A percentile compares a stretch with the other conserved stretches of the same genome.
phyloP scores from a whole-genome alignment of 768 basidiomycete genomes.

The Tephrocybe sp. region DNA sequence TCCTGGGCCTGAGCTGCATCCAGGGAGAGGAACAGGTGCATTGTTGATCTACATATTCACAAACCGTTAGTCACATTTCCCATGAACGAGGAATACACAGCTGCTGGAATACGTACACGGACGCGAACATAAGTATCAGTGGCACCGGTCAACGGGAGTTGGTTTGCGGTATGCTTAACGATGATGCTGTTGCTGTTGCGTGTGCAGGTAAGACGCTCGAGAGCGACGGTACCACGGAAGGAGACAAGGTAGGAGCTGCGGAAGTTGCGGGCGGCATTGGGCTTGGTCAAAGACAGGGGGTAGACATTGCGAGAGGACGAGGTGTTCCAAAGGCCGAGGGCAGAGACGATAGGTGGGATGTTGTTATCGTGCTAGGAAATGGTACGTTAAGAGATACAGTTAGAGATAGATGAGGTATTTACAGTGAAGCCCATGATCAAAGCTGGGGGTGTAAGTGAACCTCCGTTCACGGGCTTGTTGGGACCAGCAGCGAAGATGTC shows the following conservation, averaged over 20 bases:
- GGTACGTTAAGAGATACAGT: neutral
- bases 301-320: constrained; percentile 28
- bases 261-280: constrained; percentile 31
- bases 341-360: constrained; percentile 38
- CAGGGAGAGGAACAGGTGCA: constrained; percentile 39
- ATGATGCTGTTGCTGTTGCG: neutral
- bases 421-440: constrained; percentile 44
- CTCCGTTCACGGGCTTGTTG: constrained; percentile 20
- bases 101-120: constrained; percentile 22
- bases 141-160: constrained; percentile 6
- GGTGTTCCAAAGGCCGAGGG: constrained; percentile 42
- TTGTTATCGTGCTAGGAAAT: constrained; percentile 48
- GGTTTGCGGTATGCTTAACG: constrained; percentile 18
- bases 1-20: constrained; percentile 38
- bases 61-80: too few relatives aligned
- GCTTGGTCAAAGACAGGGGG: constrained; percentile 32
- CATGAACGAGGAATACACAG: neutral
- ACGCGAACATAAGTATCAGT: constrained; percentile 32
- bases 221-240: constrained; percentile 39
- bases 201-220: constrained; percentile 38
- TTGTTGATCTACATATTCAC: constrained; percentile 32
- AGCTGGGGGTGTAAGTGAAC: constrained; percentile 33
- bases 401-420: constrained; percentile 1
- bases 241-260: constrained; percentile 37
- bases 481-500: constrained; percentile 35